Base-by-base conservation (phyloP, 495 filamentous ascomycete species). In the Aspergillus bertholletiae region DNA sequence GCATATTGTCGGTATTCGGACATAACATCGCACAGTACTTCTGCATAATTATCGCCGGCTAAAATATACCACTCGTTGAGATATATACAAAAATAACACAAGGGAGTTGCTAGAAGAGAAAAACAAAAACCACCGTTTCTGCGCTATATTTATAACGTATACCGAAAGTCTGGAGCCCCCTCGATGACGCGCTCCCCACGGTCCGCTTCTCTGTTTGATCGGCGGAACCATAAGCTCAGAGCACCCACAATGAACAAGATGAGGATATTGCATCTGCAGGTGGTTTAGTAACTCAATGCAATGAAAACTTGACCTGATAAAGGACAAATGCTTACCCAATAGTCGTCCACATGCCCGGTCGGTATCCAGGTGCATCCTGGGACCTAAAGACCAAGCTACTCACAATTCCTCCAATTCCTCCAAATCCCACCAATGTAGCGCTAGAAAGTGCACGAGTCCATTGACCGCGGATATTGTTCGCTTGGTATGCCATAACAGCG, bases 381-480 rank as follows among this genome's bases (percentile, higher is more conserved):
- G 70, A 66, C 24, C 84, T 74, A 59, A 86, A 87, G 12, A 85
- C 79, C 37, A 78, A 66, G 35, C 73, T 74, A 28, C 81, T 79
- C 9, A 73, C 73, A 57, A 88, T 86, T 15, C 84, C 84, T 20
- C 84, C 84, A 46, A 86, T 70, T 18, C 78, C 81, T 11, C 82
- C 83, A 32, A 76, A 67, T 6, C 75, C 78, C 1, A 75, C 80
- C 15, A 84, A 72, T 0, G 76, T 80, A 0, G 84, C 82, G 28
- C 78, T 81, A 45, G 70, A 74, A 23, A 88, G 76, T 0, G 84
- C 84, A 12, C 84, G 77, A 44, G 82, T 85, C 84, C 83, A 86
- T 58, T 87, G 84, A 1, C 84, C 84, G 26, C 81, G 81, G 59
- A 86, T 75, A 55, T 87, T 87, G 64, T 85, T 86, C 7, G 82